These are phyloP conservation scores for Peronosclerospora sorghi DNA, from an alignment of 352 stramenopile species.

Conservation along the genomic window DNA sequence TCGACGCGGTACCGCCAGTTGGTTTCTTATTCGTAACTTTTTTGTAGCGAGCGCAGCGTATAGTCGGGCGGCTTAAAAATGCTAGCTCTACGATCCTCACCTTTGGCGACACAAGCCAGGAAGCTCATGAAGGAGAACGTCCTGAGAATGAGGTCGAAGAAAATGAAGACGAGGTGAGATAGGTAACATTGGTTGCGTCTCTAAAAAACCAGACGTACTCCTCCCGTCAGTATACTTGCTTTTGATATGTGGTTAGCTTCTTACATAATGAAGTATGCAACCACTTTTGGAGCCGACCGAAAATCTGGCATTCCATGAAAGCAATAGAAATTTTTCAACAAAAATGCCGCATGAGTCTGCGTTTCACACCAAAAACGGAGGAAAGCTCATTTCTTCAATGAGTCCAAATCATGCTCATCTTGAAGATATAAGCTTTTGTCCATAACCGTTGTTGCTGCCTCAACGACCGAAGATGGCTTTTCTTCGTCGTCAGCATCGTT, in stretches of 20 bases:
- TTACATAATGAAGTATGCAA: slow-evolving; percentile 14
- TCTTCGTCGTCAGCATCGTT: slow-evolving; percentile 40
- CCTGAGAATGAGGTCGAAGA: slow-evolving; percentile 8
- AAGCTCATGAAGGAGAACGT: slow-evolving; percentile 7
- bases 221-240: slow-evolving; percentile 17
- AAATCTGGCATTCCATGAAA: slow-evolving; percentile 5
- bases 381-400: slow-evolving; percentile 54
- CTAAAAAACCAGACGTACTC: slow-evolving; percentile 19
- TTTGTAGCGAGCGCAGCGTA: slow-evolving; percentile 26
- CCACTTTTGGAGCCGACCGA: slow-evolving; percentile 7
- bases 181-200: slow-evolving; percentile 1
- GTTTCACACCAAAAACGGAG: neutral
- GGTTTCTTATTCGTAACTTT: neutral
- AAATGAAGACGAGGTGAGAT: slow-evolving; percentile 11
- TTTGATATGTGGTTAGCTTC: slow-evolving; percentile 13
- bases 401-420: slow-evolving; percentile 64
- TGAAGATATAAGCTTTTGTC: slow-evolving; percentile 81
- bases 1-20: neutral
- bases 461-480: slow-evolving; percentile 27
- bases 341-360: slow-evolving; percentile 4
- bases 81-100: slow-evolving; percentile 48
- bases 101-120: slow-evolving; percentile 23
- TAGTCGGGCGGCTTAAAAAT: slow-evolving; percentile 31
- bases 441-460: slow-evolving; percentile 51
- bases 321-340: slow-evolving; percentile 7